A percentile compares a stretch with the other conserved stretches of the same genome.
These are phyloP conservation scores for Mycosphaerella arachidis DNA, from an alignment of 2,329 filamentous ascomycete genomes.

Conservation along the genomic window DNA sequence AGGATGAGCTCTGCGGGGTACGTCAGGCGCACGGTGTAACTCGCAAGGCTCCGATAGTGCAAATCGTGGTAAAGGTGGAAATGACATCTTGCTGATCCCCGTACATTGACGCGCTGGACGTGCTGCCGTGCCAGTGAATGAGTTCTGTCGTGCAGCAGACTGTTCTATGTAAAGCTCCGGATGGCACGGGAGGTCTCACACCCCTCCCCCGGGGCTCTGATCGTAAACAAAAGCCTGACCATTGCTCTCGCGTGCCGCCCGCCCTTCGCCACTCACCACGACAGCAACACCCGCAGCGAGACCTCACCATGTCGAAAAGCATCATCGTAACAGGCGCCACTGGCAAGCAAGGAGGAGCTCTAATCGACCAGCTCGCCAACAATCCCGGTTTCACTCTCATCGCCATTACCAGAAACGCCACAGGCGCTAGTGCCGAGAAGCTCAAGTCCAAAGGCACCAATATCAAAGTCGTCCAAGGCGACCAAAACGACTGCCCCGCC, in stretches of 20 bases:
- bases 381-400: constrained; percentile 42
- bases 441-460: constrained; percentile 40
- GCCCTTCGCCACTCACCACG: background rate
- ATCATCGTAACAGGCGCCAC: constrained; percentile 44
- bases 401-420: constrained; percentile 55
- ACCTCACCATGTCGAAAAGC: constrained; percentile 6
- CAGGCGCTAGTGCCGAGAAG: constrained; percentile 47
- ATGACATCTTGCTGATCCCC: background rate
- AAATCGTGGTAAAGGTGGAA: background rate
- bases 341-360: constrained; percentile 44
- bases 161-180: background rate
- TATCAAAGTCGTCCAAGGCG: constrained; percentile 55
- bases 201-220: background rate
- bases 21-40: too few species aligned
- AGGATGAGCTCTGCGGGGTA: too few species aligned
- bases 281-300: background rate
- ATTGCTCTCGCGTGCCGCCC: background rate
- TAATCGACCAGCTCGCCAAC: constrained; percentile 39
- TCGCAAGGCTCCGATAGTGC: background rate
- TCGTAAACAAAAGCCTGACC: background rate
- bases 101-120: background rate
- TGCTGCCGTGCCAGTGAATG: background rate
- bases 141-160: background rate
- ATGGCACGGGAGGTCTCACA: background rate
- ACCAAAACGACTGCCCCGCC: constrained; percentile 48